Conservation (phyloP, 2,329 filamentous ascomycete species). For the Byssothecium circinans region DNA sequence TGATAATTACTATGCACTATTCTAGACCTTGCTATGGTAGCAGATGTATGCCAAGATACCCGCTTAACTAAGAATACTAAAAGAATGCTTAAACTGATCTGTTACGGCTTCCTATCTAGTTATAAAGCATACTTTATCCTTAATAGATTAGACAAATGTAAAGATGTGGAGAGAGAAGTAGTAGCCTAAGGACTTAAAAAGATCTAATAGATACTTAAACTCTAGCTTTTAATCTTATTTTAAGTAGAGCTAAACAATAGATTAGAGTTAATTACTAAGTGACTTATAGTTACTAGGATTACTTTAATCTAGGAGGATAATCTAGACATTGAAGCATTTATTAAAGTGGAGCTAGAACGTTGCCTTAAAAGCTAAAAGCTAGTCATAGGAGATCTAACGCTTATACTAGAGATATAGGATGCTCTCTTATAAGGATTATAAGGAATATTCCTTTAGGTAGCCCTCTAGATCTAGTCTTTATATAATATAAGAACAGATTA, state of each 20-base stretch:
- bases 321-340: slow-evolving; percentile 26
- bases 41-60: too few relatives aligned
- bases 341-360: slow-evolving; percentile 27
- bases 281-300: too few relatives aligned
- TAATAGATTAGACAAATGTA: too few relatives aligned
- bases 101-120: too few relatives aligned
- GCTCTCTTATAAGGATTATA: slow-evolving; percentile 20
- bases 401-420: slow-evolving; percentile 32
- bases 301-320: slow-evolving; percentile 23
- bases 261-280: not conserved
- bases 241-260: too few relatives aligned
- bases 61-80: too few relatives aligned
- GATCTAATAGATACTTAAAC: too few relatives aligned
- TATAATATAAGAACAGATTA: slow-evolving; percentile 43
- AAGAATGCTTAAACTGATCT: too few relatives aligned
- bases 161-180: too few relatives aligned
- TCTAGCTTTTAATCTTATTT: too few relatives aligned
- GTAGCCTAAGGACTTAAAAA: too few relatives aligned
- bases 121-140: too few relatives aligned
- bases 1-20: slow-evolving; percentile 47
- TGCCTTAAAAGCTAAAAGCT: slow-evolving; percentile 18
- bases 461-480: slow-evolving; percentile 23
- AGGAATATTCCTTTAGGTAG: slow-evolving; percentile 33
- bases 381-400: slow-evolving; percentile 22
- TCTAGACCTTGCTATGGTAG: slow-evolving; percentile 13